Evolutionary conservation across 495 filamentous ascomycete genomes (phyloP), one percentile per base, ranked within the genome.

Genomic region (Podospora tetraspora): DNA sequence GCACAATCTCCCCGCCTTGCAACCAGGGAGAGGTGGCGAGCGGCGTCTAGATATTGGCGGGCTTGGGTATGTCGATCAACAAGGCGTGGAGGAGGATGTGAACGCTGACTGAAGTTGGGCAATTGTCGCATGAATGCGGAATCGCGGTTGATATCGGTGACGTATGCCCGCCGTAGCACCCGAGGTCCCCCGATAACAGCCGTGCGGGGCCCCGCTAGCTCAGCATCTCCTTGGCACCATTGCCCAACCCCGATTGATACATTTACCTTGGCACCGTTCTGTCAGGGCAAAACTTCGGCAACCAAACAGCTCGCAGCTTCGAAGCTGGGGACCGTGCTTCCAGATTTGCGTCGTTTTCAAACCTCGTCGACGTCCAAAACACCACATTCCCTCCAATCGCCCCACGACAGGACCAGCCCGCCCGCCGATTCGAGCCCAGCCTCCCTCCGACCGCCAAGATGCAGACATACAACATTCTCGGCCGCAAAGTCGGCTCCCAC

Each of bases 401-500:
- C 68, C 70, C 73, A 52, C 72, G 71, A 72, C 68, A 71, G 61
- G 73, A 75, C 73, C 72, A 27, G 77, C 75, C 75, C 69, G 22
- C 77, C 72, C 77, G 74, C 75, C 74, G 73, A 73, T 68, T 67
- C 66, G 43, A 71, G 74, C 79, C 71, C 77, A 77, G 74, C 67
- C 74, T 75, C 73, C 79, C 70, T 67, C 61, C 59, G 63, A 59
- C 58, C 79, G 76, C 80, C 85, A 94, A 83, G 71, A 98, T 98
- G 94, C 85, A 83, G 76, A 87, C 86, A 77, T 97, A 97, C 88
- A 88, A 83, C 71, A 84, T 97, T 77, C 84, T 90, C 82, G 95
- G 94, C 85, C 90, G 88, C 78, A 88, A 97, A 82, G 84, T 99
- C 85, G 93, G 91, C 82, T 96, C 95, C 63, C 95, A 97, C 84